Conservation (phyloP, 2,329 filamentous ascomycete genomes). For the Zymoseptoria tritici region DNA sequence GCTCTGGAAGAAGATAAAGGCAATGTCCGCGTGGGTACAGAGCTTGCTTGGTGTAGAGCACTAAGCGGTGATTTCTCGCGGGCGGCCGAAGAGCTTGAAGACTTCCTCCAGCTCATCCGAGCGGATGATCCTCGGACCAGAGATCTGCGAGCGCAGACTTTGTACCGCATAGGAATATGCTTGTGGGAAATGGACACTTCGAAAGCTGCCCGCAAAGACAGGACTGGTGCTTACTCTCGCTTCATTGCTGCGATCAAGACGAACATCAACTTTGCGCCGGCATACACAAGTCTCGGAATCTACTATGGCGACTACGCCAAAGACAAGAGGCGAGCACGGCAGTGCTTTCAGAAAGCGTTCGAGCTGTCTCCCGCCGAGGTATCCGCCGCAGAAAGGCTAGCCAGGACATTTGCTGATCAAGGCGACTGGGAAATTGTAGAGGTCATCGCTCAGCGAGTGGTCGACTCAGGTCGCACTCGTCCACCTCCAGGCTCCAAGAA, state of each 20-base stretch:
- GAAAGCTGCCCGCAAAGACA: slow-evolving; percentile 66
- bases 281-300: slow-evolving; percentile 82
- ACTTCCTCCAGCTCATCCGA: slow-evolving; percentile 59
- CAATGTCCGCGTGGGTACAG: slow-evolving; percentile 73
- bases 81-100: slow-evolving; percentile 63
- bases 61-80: slow-evolving; percentile 66
- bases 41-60: slow-evolving; percentile 88
- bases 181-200: slow-evolving; percentile 78
- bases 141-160: slow-evolving; percentile 74
- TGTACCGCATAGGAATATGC: slow-evolving; percentile 81
- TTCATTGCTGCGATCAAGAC: slow-evolving; percentile 80
- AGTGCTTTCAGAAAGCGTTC: slow-evolving; percentile 93
- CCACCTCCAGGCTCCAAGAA: slow-evolving; percentile 88
- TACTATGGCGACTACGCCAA: slow-evolving; percentile 88
- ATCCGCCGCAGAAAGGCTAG: slow-evolving; percentile 77
- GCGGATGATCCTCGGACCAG: slow-evolving; percentile 52
- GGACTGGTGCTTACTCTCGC: slow-evolving; percentile 72
- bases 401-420: slow-evolving; percentile 76
- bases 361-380: slow-evolving; percentile 85
- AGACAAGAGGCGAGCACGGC: slow-evolving; percentile 77
- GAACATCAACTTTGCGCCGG: slow-evolving; percentile 78
- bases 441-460: slow-evolving; percentile 78
- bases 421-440: slow-evolving; percentile 97
- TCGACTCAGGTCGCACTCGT: slow-evolving; percentile 89
- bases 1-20: slow-evolving; percentile 64